Conservation (phyloP, 495 filamentous ascomycete species). For the Penicillium lagena region DNA sequence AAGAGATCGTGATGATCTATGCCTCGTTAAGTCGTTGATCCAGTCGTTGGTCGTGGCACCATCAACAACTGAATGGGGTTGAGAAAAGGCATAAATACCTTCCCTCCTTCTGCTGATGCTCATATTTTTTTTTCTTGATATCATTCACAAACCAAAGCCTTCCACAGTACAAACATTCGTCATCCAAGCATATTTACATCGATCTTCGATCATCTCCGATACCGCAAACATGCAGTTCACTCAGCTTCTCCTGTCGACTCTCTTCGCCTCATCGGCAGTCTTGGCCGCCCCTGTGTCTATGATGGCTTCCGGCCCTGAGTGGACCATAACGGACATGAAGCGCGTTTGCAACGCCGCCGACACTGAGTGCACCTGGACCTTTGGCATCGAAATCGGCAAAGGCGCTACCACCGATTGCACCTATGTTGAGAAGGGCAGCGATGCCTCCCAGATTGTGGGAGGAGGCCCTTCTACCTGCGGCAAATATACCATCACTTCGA, state of each 20-base stretch:
- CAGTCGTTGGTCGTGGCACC: too few species aligned
- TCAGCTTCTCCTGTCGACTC: conserved; percentile 26
- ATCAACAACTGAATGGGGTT: too few species aligned
- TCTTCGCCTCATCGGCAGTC: conserved; percentile 22
- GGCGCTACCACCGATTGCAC: conserved; percentile 21
- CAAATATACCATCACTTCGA: conserved; percentile 42
- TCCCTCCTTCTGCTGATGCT: background rate
- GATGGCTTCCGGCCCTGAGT: conserved; percentile 32
- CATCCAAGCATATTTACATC: background rate
- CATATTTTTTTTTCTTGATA: background rate
- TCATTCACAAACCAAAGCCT: background rate
- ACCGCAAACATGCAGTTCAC: conserved; percentile 42
- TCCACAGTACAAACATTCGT: background rate
- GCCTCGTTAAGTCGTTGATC: too few species aligned
- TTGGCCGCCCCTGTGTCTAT: conserved; percentile 33
- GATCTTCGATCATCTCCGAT: conserved; percentile 1
- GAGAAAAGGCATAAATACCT: conserved; percentile 6
- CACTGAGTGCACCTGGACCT: conserved; percentile 41
- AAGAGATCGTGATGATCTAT: too few species aligned
- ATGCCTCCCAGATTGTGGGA: conserved; percentile 29
- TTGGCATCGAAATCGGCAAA: conserved; percentile 35
- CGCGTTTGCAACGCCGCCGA: conserved; percentile 41
- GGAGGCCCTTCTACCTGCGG: conserved; percentile 38
- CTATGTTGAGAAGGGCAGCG: conserved; percentile 34
- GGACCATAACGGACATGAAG: conserved; percentile 42